Conservation (phyloP, 352 stramenopile species). For the Peronospora destructor region DNA sequence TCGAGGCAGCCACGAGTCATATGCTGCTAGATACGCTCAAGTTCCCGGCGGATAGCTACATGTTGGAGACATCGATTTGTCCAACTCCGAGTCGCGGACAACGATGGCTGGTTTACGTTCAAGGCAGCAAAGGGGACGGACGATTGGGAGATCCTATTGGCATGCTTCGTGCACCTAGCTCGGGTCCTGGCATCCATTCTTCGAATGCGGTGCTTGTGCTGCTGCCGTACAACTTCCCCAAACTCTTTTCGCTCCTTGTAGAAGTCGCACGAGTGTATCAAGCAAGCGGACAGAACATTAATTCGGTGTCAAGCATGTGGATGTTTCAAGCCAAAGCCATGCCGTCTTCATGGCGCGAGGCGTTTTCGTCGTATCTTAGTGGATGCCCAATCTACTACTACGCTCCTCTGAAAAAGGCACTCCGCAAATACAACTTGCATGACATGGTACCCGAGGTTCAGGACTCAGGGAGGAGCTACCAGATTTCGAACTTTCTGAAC, state of each 20-base stretch:
- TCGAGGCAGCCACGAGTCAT: slow-evolving; percentile 78
- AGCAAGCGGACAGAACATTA: slow-evolving; percentile 73
- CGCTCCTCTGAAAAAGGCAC: slow-evolving; percentile 67
- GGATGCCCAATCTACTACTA: slow-evolving; percentile 80
- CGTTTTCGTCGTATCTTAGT: slow-evolving; percentile 72
- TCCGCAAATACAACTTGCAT: slow-evolving; percentile 85
- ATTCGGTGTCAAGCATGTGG: slow-evolving; percentile 54
- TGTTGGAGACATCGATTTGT: slow-evolving; percentile 50
- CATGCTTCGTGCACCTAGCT: slow-evolving; percentile 44
- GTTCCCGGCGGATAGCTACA: slow-evolving; percentile 76
- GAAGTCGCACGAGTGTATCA: slow-evolving; percentile 78
- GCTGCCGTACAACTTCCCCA: slow-evolving; percentile 85
- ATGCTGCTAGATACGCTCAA: slow-evolving; percentile 86
- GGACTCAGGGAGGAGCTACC: slow-evolving; percentile 76
- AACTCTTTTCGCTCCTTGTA: slow-evolving; percentile 75
- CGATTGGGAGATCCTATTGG: slow-evolving; percentile 77
- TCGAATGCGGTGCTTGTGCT: slow-evolving; percentile 63
- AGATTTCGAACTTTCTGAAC: slow-evolving; percentile 73
- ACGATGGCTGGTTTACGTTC: slow-evolving; percentile 79
- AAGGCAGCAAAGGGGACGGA: slow-evolving; percentile 74
- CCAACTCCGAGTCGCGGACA: slow-evolving; percentile 61
- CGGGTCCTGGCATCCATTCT: slow-evolving; percentile 23
- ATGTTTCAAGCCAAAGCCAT: slow-evolving; percentile 84
- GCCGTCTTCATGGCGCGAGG: slow-evolving; percentile 79
- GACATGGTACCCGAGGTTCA: slow-evolving; percentile 82